Evolutionary conservation across 441 rosid species (phyloP).

Genomic region (Macaranga tanarius): DNA sequence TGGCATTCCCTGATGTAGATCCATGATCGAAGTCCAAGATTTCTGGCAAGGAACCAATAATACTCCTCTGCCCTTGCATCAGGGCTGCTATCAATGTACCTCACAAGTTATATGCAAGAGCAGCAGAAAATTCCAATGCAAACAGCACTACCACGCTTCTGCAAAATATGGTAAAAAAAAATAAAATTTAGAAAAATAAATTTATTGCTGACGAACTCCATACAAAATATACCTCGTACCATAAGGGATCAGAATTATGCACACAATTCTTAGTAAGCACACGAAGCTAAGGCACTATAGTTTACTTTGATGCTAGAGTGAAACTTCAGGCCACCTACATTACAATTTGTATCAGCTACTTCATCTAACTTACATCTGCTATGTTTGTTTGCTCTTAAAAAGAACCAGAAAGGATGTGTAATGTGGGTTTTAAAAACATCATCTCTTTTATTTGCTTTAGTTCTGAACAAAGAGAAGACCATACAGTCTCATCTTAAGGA

Average conservation of each 20-base stretch:
- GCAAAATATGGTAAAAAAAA: slow-evolving; percentile 19
- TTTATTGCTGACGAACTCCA: neutral
- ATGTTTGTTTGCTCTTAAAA: neutral
- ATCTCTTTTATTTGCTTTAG: neutral
- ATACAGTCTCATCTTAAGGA: neutral
- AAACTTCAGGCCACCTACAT: neutral
- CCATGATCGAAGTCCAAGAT: slow-evolving; percentile 72
- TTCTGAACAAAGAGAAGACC: neutral
- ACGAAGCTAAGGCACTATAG: neutral
- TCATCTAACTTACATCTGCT: neutral
- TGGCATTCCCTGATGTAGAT: slow-evolving; percentile 59
- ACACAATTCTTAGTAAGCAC: neutral
- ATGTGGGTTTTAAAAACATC: too few relatives aligned
- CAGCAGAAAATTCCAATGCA: slow-evolving; percentile 21
- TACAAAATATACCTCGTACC: neutral
- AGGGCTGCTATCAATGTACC: slow-evolving; percentile 29
- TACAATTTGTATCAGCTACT: neutral
- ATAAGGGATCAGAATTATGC: neutral
- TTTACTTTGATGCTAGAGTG: neutral
- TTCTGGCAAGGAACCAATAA: slow-evolving; percentile 71
- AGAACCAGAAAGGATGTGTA: neutral
- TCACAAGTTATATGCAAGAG: slow-evolving; percentile 7
- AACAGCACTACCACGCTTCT: slow-evolving; percentile 5
- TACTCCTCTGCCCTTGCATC: slow-evolving; percentile 91
- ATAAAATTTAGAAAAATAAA: neutral